phyloP scores from a whole-genome alignment of 495 filamentous ascomycete species.

The Penicillium goetzii region DNA sequence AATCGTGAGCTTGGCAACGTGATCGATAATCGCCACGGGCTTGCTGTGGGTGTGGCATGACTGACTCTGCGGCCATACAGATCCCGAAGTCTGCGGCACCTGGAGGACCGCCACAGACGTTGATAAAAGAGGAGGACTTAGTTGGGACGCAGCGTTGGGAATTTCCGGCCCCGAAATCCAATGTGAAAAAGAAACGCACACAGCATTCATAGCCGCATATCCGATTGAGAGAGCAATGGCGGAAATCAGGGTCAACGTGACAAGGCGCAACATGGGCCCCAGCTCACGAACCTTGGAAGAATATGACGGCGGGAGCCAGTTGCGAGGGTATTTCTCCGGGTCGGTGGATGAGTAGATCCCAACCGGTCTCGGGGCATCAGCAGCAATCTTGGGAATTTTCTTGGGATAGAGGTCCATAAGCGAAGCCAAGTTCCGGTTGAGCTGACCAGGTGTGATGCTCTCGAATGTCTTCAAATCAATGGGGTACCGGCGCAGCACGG shows the following conservation, averaged over 20 bases:
- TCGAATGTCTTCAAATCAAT: conserved; percentile 75
- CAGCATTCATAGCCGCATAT: conserved; percentile 35
- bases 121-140: conserved; percentile 20
- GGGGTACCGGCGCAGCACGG: conserved; percentile 62
- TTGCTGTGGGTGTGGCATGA: conserved; percentile 19
- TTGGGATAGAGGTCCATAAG: conserved; percentile 56
- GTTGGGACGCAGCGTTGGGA: conserved; percentile 26
- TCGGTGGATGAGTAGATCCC: conserved; percentile 25
- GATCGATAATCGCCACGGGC: conserved; percentile 20
- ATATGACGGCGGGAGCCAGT: conserved; percentile 34
- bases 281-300: conserved; percentile 41
- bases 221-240: conserved; percentile 42
- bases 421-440: conserved; percentile 74
- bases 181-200: conserved; percentile 33
- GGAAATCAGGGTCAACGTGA: conserved; percentile 46
- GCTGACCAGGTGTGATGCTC: conserved; percentile 70
- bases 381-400: conserved; percentile 32
- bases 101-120: conserved; percentile 25
- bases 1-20: conserved; percentile 25
- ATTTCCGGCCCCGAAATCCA: conserved; percentile 31
- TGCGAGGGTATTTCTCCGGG: conserved; percentile 36
- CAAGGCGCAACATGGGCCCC: conserved; percentile 44
- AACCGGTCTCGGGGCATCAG: conserved; percentile 18
- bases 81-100: conserved; percentile 33
- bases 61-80: conserved; percentile 28